Evolutionary conservation across 352 stramenopile genomes (phyloP).

Genomic region (Aphanomyces euteiches): DNA sequence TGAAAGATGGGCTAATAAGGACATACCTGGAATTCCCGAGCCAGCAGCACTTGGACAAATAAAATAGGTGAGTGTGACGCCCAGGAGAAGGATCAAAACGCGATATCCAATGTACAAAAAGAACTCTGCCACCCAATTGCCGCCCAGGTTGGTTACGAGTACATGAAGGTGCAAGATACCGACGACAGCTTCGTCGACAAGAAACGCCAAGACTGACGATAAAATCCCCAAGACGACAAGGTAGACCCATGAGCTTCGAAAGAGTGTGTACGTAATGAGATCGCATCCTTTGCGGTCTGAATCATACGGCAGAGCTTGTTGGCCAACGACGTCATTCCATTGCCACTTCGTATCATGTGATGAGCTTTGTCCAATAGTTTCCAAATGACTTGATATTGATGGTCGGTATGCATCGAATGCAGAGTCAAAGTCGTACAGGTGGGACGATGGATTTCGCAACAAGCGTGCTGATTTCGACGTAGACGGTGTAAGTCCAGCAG

Average conservation of each 20-base stretch:
- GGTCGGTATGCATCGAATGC: conserved; percentile 25
- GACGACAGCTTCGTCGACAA: conserved; percentile 57
- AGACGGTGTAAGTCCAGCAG: conserved; percentile 10
- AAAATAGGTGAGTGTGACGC: conserved; percentile 53
- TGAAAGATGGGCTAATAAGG: not conserved
- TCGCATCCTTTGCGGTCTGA: conserved; percentile 3
- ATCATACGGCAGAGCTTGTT: not conserved
- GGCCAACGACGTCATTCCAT: conserved; percentile 10
- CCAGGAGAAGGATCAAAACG: conserved; percentile 57
- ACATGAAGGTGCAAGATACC: conserved; percentile 41
- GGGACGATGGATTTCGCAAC: conserved; percentile 14
- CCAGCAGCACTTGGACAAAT: conserved; percentile 60
- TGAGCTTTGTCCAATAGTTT: not conserved
- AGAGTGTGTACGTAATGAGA: conserved; percentile 35
- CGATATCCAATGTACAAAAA: conserved; percentile 58
- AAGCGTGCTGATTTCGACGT: not conserved
- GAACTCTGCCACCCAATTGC: conserved; percentile 51
- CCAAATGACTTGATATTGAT: not conserved
- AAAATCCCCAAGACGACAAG: conserved; percentile 56
- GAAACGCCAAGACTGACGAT: conserved; percentile 59
- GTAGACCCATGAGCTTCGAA: conserved; percentile 75
- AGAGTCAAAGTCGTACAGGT: conserved; percentile 29
- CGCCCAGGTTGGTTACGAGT: conserved; percentile 45
- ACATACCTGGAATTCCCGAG: conserved; percentile 53
- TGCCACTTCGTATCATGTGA: conserved; percentile 24